A percentile compares a stretch with the other conserved stretches of the same genome.
phyloP scores from a whole-genome alignment of 1,284 basidiomycete genomes.

The Athelia psychrophila region DNA sequence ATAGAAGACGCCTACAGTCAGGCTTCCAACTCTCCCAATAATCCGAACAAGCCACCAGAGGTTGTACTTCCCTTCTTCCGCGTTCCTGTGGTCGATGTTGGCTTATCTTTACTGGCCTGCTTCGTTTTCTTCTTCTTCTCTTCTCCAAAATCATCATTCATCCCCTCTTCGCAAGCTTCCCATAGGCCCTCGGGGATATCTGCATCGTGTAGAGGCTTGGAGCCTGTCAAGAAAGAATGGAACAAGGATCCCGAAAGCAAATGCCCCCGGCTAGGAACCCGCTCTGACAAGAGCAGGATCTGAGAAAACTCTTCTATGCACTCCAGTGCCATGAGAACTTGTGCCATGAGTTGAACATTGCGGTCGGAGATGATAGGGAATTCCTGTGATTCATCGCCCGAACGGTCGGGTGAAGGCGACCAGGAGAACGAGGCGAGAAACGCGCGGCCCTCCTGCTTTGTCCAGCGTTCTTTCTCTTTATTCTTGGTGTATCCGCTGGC shows the following conservation, averaged over 20 bases:
- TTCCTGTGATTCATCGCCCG: conserved; percentile 10
- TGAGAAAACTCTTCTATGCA: conserved; percentile 58
- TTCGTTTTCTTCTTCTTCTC: conserved; percentile 43
- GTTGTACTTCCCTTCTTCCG: not conserved
- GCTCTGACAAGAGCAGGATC: conserved; percentile 50
- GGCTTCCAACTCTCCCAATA: conserved; percentile 21
- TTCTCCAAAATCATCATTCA: conserved; percentile 48
- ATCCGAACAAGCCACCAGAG: conserved; percentile 18
- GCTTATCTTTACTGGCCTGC: conserved; percentile 21
- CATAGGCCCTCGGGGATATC: conserved; percentile 34
- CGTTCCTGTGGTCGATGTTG: conserved; percentile 3
- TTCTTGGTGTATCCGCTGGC: conserved; percentile 47
- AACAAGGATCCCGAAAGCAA: conserved; percentile 57
- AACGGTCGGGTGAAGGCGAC: conserved; percentile 10
- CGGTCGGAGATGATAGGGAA: conserved; percentile 47
- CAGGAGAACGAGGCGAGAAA: conserved; percentile 53
- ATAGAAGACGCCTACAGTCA: conserved; percentile 6
- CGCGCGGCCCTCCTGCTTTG: conserved; percentile 58
- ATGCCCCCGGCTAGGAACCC: conserved; percentile 41
- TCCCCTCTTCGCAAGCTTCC: conserved; percentile 43
- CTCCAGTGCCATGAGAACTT: conserved; percentile 59
- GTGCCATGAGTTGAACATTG: conserved; percentile 71
- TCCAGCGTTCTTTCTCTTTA: conserved; percentile 68
- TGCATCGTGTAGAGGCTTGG: conserved; percentile 16
- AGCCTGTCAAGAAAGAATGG: conserved; percentile 45